These are phyloP conservation scores for Paramecium pentaurelia DNA, from an alignment of 73 alveolate genomes.

Conservation along the genomic window DNA sequence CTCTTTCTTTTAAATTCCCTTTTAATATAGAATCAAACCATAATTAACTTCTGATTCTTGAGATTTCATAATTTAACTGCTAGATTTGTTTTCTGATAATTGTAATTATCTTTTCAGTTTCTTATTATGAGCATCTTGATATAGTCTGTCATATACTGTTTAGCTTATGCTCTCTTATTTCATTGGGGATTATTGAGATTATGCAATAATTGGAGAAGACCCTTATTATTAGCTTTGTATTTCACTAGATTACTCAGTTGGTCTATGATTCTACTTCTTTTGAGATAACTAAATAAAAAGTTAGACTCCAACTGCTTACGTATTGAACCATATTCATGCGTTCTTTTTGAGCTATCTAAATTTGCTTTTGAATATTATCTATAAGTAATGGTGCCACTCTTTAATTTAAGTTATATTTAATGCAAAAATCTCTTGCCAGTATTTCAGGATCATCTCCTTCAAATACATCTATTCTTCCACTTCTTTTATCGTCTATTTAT, in stretches of 20 bases:
- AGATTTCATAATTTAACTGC: not conserved
- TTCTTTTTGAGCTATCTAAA: not conserved
- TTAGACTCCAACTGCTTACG: not conserved
- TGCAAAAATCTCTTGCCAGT: slow-evolving; percentile 48
- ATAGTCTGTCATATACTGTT: slow-evolving; percentile 42
- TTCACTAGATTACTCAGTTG: not conserved
- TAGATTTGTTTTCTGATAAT: not conserved
- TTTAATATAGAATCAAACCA: slow-evolving; percentile 2
- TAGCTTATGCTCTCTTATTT: not conserved
- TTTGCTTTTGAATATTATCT: not conserved
- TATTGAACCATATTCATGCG: slow-evolving; percentile 4
- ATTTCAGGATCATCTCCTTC: slow-evolving; percentile 48
- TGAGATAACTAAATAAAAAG: not conserved
- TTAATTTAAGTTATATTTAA: not conserved
- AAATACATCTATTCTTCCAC: slow-evolving; percentile 1
- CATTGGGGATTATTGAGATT: not conserved
- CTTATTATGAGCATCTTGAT: slow-evolving; percentile 36
- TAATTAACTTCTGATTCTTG: slow-evolving; percentile 29
- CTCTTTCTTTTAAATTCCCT: slow-evolving; percentile 19
- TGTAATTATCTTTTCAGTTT: slow-evolving; percentile 7
- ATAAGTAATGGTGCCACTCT: not conserved
- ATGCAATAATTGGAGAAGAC: not conserved
- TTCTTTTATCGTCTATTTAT: slow-evolving; percentile 30
- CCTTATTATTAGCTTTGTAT: not conserved
- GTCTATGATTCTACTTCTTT: not conserved